phyloP scores from a whole-genome alignment of 202 grass and related monocot genomes.

The Cymbopogon flexuosus region DNA sequence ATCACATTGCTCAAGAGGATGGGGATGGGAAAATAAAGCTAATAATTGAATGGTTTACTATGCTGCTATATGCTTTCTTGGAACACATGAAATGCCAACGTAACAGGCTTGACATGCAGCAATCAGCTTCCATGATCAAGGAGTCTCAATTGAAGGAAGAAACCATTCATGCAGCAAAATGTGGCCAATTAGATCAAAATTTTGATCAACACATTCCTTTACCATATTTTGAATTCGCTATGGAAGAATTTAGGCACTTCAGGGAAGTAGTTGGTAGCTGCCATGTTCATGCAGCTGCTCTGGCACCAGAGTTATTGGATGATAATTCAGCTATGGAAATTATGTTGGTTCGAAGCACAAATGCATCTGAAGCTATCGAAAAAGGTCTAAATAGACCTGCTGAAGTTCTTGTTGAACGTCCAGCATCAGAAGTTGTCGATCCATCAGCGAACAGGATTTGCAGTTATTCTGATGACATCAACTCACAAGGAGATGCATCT shows the following conservation, averaged over 20 bases:
- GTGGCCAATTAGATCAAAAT: constrained; percentile 51
- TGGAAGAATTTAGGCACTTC: constrained; percentile 60
- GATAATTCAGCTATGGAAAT: constrained; percentile 33
- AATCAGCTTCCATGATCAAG: constrained; percentile 44
- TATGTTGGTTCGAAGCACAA: constrained; percentile 17
- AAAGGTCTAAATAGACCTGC: constrained; percentile 17
- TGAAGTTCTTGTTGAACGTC: constrained; percentile 32
- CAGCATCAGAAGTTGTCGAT: constrained; percentile 21
- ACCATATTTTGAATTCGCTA: constrained; percentile 54
- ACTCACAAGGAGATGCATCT: constrained; percentile 25
- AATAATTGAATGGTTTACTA: constrained; percentile 49
- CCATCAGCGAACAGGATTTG: constrained; percentile 28
- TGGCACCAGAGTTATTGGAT: background rate
- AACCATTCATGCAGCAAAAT: constrained; percentile 53
- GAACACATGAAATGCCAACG: constrained; percentile 51
- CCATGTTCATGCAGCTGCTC: constrained; percentile 27
- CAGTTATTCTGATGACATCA: constrained; percentile 35
- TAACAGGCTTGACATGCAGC: constrained; percentile 54
- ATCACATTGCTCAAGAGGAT: constrained; percentile 24
- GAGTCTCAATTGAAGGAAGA: constrained; percentile 64
- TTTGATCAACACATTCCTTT: constrained; percentile 62
- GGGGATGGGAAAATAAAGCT: constrained; percentile 40
- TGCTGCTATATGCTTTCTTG: constrained; percentile 48
- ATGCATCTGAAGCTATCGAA: constrained; percentile 38
- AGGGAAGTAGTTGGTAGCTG: constrained; percentile 16